Base-by-base conservation (phyloP, 306 rosid species). In the Gastrolobium villosum region DNA sequence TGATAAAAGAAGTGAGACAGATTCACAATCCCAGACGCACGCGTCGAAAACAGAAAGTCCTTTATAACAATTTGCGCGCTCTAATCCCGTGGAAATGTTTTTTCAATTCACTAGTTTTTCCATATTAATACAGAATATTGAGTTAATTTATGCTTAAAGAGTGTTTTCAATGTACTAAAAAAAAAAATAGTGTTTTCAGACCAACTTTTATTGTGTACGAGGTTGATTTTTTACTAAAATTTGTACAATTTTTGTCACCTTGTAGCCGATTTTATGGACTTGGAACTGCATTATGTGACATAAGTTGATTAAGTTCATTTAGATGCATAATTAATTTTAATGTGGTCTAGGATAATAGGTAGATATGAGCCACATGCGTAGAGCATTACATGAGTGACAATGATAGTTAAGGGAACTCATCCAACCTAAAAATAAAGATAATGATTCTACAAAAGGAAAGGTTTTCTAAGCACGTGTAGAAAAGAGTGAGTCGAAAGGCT, bases 231-330 rank as follows among this genome's bases (percentile, higher is more conserved):
- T 61, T 4, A 39, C n/a, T 31, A 28, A 3, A 66, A 34, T 4
- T 56, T 35, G 13, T 34, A 78, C 4, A 15, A 37, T 35, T 3
- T 78, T 78, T 59, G 63, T 68, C 82, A 46, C 54, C 6, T 59
- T 70, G 0, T 69, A 78, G 77, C 82, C 63, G 77, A 69, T 78
- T 57, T 36, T 57, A 30, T 78, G 20, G 71, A 78, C 82, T 61
- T 53, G 20, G 43, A 44, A 44, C 40, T 31, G 9, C 4, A 28
- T 28, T 14, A 15, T 52, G 35, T 6, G 48, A 64, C 39, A 11
- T 0, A 26, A 36, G 26, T 2, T 31, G 44, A 64, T 76, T 52
- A 37, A 64, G 64, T 39, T 76, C 2, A 49, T 6, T 26, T 15
- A 49, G 0, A 45, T 66, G 40, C 5, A 45, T 14, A 9, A 75